These are phyloP conservation scores for Yarrowia porcina DNA, from an alignment of 805 yeast species.

Conservation along the genomic window DNA sequence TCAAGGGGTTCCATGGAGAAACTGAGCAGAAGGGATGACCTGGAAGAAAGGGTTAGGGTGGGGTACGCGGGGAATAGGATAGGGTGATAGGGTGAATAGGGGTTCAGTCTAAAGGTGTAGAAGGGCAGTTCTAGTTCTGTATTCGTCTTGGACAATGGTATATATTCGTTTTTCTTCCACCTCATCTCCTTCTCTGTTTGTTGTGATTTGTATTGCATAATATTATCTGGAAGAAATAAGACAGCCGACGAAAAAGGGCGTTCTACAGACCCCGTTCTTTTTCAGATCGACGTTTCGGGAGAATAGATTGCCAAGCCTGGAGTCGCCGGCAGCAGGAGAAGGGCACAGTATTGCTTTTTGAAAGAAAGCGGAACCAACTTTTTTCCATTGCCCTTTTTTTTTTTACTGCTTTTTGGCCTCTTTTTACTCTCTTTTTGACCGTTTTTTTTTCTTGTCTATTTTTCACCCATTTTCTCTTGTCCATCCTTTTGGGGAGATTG, in stretches of 20 bases:
- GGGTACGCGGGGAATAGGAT: neutral
- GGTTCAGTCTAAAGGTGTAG: too few species aligned
- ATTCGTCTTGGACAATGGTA: too few species aligned
- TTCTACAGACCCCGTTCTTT: too few species aligned
- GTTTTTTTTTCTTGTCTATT: neutral
- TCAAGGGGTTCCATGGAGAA: constrained; percentile 9
- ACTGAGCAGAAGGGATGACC: neutral
- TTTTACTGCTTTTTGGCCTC: neutral
- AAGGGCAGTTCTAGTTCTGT: too few species aligned
- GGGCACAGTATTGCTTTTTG: neutral
- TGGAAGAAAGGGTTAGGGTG: neutral
- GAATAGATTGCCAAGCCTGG: neutral
- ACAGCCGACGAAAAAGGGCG: too few species aligned
- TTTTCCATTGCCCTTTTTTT: too few species aligned
- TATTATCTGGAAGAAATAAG: too few species aligned
- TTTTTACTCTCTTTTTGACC: too few species aligned
- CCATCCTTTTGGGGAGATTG: neutral
- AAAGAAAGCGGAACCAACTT: too few species aligned
- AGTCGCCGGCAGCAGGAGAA: neutral
- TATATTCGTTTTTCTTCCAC: neutral
- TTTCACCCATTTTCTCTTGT: neutral
- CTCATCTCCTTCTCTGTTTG: neutral
- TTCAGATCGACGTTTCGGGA: neutral
- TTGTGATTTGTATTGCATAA: too few species aligned
- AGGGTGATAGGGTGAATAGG: too few species aligned